Evolutionary conservation across 768 basidiomycete species (phyloP).

Genomic region (Glaciozyma antarctica): DNA sequence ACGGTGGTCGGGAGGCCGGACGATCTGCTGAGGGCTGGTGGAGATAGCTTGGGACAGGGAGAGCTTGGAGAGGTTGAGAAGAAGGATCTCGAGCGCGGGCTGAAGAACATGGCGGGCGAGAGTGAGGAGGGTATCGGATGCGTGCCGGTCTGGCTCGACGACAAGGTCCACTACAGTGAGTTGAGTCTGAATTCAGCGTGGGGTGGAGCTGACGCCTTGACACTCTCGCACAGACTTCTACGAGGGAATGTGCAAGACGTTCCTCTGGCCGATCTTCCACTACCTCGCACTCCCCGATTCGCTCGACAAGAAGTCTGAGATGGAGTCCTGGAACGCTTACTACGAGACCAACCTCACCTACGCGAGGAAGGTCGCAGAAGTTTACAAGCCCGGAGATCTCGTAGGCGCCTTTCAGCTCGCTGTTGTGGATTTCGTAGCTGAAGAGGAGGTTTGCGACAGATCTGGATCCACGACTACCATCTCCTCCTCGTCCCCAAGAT

Average conservation of each 20-base stretch:
- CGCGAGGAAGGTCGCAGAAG: slow-evolving; percentile 64
- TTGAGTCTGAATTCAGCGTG: neutral
- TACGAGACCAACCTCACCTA: slow-evolving; percentile 74
- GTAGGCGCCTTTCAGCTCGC: slow-evolving; percentile 53
- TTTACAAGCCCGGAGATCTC: slow-evolving; percentile 82
- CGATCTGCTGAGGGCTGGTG: slow-evolving; percentile 54
- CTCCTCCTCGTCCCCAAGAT: slow-evolving; percentile 80
- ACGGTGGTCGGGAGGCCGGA: slow-evolving; percentile 90
- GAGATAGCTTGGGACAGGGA: slow-evolving; percentile 40
- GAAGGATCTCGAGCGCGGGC: slow-evolving; percentile 54
- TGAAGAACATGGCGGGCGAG: slow-evolving; percentile 51
- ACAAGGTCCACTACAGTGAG: slow-evolving; percentile 60
- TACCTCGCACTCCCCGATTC: slow-evolving; percentile 98
- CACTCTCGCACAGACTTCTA: slow-evolving; percentile 29
- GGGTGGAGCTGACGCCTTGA: neutral
- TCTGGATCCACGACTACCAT: slow-evolving; percentile 75
- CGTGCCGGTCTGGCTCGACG: slow-evolving; percentile 83
- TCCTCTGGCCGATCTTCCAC: slow-evolving; percentile 93
- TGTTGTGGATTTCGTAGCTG: neutral
- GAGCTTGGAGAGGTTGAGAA: slow-evolving; percentile 56
- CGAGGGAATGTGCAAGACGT: slow-evolving; percentile 87
- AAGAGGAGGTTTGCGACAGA: slow-evolving; percentile 5
- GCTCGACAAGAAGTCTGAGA: slow-evolving; percentile 69
- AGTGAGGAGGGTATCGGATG: slow-evolving; percentile 54
- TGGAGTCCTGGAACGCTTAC: slow-evolving; percentile 63